Conservation (phyloP, 2,329 filamentous ascomycete species). For the Falciphora oryzae region DNA sequence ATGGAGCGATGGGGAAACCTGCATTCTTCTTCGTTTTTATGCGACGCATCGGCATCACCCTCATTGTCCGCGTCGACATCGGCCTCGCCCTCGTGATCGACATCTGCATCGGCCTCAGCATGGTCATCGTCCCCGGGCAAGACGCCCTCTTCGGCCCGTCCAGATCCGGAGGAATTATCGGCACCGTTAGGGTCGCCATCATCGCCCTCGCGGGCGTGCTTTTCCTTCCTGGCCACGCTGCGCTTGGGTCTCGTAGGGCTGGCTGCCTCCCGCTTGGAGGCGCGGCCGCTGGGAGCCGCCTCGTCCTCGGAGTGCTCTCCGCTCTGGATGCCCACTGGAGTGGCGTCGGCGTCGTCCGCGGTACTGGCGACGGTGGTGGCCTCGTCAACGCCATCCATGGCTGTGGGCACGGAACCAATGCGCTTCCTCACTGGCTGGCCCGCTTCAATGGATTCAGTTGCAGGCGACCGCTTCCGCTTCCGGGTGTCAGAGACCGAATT, state of each 20-base stretch:
- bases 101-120: constrained; percentile 28
- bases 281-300: constrained; percentile 19
- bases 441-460: constrained; percentile 36
- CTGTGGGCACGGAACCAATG: constrained; percentile 38
- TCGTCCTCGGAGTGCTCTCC: constrained; percentile 26
- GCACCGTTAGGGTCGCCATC: background rate
- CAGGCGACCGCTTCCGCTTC: constrained; percentile 46
- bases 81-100: constrained; percentile 49
- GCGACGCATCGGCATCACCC: constrained; percentile 52
- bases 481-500: constrained; percentile 30
- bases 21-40: constrained; percentile 61
- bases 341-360: constrained; percentile 18
- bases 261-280: constrained; percentile 18
- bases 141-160: constrained; percentile 15
- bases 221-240: constrained; percentile 28
- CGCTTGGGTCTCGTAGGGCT: constrained; percentile 20
- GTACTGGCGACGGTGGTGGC: constrained; percentile 27
- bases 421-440: constrained; percentile 49
- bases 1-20: constrained; percentile 25
- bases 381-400: constrained; percentile 32
- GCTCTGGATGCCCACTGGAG: constrained; percentile 23
- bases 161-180: background rate
- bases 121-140: constrained; percentile 17
- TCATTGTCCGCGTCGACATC: constrained; percentile 49
- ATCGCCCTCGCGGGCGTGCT: constrained; percentile 14